Percentiles rank a stretch among this genome's conserved stretches.
Evolutionary conservation across 2,329 filamentous ascomycete genomes (phyloP).

Genomic region (Monosporascus sp.): DNA sequence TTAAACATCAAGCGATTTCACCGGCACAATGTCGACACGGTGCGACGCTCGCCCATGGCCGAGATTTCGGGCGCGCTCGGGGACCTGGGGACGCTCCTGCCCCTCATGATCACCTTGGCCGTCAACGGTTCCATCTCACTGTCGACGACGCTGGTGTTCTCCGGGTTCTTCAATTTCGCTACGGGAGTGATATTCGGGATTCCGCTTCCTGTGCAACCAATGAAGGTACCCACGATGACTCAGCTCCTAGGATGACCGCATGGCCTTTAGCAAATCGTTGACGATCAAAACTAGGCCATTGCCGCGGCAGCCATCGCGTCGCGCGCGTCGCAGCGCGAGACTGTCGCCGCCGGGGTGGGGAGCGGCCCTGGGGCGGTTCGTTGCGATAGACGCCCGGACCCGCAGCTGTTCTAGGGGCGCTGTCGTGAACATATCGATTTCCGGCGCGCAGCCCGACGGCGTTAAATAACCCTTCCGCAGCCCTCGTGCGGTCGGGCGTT

Average conservation of each 20-base stretch:
- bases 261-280: no score
- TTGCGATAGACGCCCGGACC: no score
- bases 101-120: constrained; percentile 75
- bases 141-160: constrained; percentile 79
- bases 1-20: constrained; percentile 30
- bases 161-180: constrained; percentile 78
- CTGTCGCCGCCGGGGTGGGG: constrained; percentile 79
- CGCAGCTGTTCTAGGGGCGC: no score
- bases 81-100: constrained; percentile 68
- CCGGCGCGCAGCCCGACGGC: no score
- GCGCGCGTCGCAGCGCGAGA: constrained; percentile 61
- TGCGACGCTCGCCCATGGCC: constrained; percentile 44
- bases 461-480: no score
- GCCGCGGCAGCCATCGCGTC: constrained; percentile 80
- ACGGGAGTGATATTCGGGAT: constrained; percentile 83
- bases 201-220: constrained; percentile 86
- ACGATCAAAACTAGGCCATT: constrained; percentile 55
- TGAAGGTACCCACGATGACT: constrained; percentile 46
- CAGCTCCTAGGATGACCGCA: neutral
- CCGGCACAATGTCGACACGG: constrained; percentile 43
- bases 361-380: no score
- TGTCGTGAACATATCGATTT: no score
- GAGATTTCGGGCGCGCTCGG: constrained; percentile 85
- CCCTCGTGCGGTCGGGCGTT: no score
- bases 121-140: constrained; percentile 74